Evolutionary conservation across 1,284 basidiomycete genomes (phyloP).

Genomic region (Apiotrichum veenhuisii): DNA sequence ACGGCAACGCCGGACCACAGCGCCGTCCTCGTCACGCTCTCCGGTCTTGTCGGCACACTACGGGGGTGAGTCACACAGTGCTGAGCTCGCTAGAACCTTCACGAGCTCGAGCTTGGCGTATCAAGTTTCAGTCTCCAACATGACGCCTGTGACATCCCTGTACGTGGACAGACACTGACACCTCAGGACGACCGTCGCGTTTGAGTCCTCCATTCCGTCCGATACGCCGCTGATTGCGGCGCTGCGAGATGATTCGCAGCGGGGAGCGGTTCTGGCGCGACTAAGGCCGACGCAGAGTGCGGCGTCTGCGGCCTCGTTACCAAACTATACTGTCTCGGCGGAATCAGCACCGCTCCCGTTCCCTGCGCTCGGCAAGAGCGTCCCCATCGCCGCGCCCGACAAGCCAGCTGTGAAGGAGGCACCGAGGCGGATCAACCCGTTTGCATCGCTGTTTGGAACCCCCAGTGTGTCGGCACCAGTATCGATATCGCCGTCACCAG

Average conservation of each 20-base stretch:
- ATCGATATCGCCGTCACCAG: background rate
- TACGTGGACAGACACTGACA: background rate
- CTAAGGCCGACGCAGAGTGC: conserved; percentile 37
- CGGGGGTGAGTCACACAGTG: conserved; percentile 55
- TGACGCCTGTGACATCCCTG: background rate
- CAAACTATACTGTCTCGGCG: conserved; percentile 55
- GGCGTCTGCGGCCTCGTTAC: conserved; percentile 51
- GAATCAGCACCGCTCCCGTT: conserved; percentile 61
- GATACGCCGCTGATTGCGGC: conserved; percentile 61
- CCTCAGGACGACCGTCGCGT: conserved; percentile 16
- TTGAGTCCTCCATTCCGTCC: conserved; percentile 54
- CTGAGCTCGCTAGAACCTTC: too few relatives aligned
- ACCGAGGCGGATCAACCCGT: conserved; percentile 40
- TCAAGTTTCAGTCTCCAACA: too few relatives aligned
- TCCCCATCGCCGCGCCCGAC: conserved; percentile 5
- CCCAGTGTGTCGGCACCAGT: background rate
- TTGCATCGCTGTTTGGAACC: conserved; percentile 44
- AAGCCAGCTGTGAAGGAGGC: conserved; percentile 20
- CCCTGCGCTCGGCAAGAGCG: conserved; percentile 54
- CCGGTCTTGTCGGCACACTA: conserved; percentile 70
- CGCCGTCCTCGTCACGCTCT: conserved; percentile 66
- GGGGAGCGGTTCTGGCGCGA: conserved; percentile 45
- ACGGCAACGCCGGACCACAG: conserved; percentile 48
- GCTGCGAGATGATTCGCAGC: conserved; percentile 57
- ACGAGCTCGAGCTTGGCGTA: too few relatives aligned